These are phyloP conservation scores for Cyclospora cayetanensis DNA, from an alignment of 169 alveolate species.

Conservation along the genomic window DNA sequence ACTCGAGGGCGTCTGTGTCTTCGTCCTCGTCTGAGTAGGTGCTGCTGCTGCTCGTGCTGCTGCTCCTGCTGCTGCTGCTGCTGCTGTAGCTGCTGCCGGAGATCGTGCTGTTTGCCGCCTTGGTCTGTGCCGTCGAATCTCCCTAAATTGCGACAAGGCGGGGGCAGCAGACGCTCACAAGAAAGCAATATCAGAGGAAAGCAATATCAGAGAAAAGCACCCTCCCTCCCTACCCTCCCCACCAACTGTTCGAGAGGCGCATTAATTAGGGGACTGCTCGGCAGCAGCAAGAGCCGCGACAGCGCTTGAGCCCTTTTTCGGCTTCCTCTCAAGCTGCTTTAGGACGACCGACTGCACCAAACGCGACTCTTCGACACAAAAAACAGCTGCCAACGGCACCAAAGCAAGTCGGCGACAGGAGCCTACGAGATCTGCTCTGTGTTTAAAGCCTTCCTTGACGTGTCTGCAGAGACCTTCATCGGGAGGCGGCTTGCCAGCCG, in stretches of 20 bases:
- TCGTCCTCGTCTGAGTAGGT: not conserved
- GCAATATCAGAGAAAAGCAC: too few relatives aligned
- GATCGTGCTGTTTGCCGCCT: not conserved
- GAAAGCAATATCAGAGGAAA: not conserved
- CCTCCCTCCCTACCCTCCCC: too few relatives aligned
- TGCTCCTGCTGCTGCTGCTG: constrained; percentile 27
- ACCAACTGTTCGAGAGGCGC: too few relatives aligned
- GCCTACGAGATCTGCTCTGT: constrained; percentile 34
- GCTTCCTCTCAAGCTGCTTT: not conserved
- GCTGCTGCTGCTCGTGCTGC: constrained; percentile 56
- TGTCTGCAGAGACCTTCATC: constrained; percentile 22
- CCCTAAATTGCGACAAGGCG: not conserved
- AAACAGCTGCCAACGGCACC: not conserved
- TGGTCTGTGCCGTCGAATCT: not conserved
- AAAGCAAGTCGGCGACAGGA: not conserved
- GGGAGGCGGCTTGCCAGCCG: constrained; percentile 23
- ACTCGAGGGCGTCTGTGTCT: not conserved
- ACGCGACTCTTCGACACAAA: not conserved
- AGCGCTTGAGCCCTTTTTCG: not conserved
- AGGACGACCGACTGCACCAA: not conserved
- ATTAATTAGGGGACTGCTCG: not conserved
- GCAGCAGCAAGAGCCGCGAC: not conserved
- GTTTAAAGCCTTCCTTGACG: constrained; percentile 5
- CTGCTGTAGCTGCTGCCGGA: constrained; percentile 24
- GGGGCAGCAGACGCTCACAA: not conserved